A percentile compares a stretch with the other conserved stretches of the same genome.
phyloP scores from a whole-genome alignment of 78 protist genomes.

The Goniomonas avonlea region DNA sequence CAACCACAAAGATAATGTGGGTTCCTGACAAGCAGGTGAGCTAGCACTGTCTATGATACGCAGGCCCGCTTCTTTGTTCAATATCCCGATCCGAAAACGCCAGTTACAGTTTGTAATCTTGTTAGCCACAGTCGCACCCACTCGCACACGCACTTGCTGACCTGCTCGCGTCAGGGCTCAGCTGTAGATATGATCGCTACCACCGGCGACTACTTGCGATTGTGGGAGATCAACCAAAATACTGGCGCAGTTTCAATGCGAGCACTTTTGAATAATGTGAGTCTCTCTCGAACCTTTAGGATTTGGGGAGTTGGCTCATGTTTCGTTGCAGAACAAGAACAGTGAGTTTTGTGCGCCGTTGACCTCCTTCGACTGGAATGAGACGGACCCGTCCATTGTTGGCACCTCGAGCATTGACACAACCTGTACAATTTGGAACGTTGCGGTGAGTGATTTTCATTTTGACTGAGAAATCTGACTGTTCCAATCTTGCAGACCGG shows the following conservation, averaged over 20 bases:
- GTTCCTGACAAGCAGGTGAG: conserved; percentile 53
- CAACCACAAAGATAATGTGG: conserved; percentile 91
- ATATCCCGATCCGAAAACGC: too few relatives aligned
- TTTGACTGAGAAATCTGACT: not conserved
- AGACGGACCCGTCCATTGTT: conserved; percentile 67
- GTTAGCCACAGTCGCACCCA: too few relatives aligned
- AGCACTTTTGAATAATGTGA: not conserved
- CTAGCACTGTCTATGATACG: too few relatives aligned
- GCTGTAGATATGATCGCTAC: conserved; percentile 89
- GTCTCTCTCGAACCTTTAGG: conserved; percentile 23
- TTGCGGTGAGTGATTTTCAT: not conserved
- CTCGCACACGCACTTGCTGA: too few relatives aligned
- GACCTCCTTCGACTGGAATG: conserved; percentile 96
- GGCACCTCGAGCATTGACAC: conserved; percentile 82
- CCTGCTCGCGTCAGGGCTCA: too few relatives aligned
- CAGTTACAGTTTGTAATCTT: too few relatives aligned
- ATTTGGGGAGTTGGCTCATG: not conserved
- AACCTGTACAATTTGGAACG: conserved; percentile 89
- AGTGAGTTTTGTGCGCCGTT: conserved; percentile 93
- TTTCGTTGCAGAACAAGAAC: conserved; percentile 76
- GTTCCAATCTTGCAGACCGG: not conserved
- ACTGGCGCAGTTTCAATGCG: too few relatives aligned
- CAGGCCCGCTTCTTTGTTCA: too few relatives aligned
- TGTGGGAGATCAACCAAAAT: conserved; percentile 62
- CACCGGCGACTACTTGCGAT: conserved; percentile 89